Conservation (phyloP, 139 green algal species). For the Mesotaenium endlicherianum region DNA sequence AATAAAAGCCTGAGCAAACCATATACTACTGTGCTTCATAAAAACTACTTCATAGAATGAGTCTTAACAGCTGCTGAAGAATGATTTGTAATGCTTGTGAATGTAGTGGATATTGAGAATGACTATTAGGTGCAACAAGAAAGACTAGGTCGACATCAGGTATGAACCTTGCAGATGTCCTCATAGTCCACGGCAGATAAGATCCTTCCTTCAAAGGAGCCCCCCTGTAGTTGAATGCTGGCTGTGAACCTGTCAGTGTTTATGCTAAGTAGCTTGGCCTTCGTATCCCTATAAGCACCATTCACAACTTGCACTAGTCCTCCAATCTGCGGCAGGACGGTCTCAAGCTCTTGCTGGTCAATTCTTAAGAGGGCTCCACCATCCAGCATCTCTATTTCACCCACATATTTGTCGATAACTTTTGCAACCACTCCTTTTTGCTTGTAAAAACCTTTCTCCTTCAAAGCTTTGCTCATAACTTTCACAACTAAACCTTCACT, state of each 20-base stretch:
- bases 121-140: no score
- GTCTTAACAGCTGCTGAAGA: no score
- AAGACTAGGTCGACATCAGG: no score
- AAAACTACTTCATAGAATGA: no score
- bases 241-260: slow-evolving; percentile 74
- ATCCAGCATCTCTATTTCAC: slow-evolving; percentile 74
- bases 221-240: slow-evolving; percentile 56
- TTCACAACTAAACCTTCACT: slow-evolving; percentile 83
- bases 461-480: slow-evolving; percentile 75
- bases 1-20: no score
- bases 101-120: no score
- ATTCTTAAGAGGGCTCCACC: slow-evolving; percentile 73
- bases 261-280: slow-evolving; percentile 62
- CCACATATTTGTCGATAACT: slow-evolving; percentile 75
- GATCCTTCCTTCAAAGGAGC: slow-evolving; percentile 53
- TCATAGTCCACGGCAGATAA: slow-evolving; percentile 83
- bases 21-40: no score
- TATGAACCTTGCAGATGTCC: slow-evolving; percentile 77
- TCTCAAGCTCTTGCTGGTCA: slow-evolving; percentile 93
- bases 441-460: slow-evolving; percentile 87
- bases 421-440: slow-evolving; percentile 79
- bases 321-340: slow-evolving; percentile 69
- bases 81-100: no score
- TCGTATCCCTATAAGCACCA: slow-evolving; percentile 64
- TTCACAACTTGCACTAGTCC: slow-evolving; percentile 73